Percentiles rank a stretch among this genome's conserved stretches.
Conservation (phyloP, 2,329 filamentous ascomycete genomes). For the Colletotrichum brevisporum region DNA sequence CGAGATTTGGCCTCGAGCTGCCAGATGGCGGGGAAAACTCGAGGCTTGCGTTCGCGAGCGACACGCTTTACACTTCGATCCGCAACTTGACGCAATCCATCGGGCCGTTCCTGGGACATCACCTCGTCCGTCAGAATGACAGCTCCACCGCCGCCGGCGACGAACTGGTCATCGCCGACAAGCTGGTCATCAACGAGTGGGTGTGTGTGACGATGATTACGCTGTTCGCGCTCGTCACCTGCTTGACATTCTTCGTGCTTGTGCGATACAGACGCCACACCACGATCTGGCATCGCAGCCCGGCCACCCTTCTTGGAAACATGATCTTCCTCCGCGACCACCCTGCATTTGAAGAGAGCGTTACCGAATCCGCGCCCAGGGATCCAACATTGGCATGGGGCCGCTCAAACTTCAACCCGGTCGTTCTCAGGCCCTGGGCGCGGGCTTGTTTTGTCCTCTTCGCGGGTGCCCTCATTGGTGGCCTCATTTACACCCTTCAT, state of each 20-base stretch:
- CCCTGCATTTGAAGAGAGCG: background rate
- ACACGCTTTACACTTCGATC: slow-evolving; percentile 3
- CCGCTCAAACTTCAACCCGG: background rate
- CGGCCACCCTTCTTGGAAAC: slow-evolving; percentile 11
- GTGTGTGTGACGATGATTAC: slow-evolving; percentile 19
- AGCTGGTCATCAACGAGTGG: slow-evolving; percentile 16
- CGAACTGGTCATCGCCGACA: background rate
- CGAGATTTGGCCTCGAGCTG: too few relatives aligned
- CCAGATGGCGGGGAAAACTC: too few relatives aligned
- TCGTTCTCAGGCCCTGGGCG: slow-evolving; percentile 9
- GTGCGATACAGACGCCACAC: background rate
- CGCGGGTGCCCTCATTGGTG: background rate
- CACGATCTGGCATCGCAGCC: slow-evolving; percentile 19
- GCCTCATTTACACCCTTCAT: slow-evolving; percentile 6
- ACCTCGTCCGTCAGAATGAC: slow-evolving; percentile 4
- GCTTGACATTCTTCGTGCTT: background rate
- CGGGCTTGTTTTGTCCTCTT: slow-evolving; percentile 5
- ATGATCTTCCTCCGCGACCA: slow-evolving; percentile 13
- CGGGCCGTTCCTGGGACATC: slow-evolving; percentile 9
- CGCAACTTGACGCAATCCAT: slow-evolving; percentile 11
- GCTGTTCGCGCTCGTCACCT: background rate
- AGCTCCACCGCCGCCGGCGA: background rate
- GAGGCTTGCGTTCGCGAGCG: background rate
- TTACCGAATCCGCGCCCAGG: background rate
- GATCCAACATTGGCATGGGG: background rate